phyloP scores from a whole-genome alignment of 2,329 filamentous ascomycete genomes.

The Trichoderma koningiopsis region DNA sequence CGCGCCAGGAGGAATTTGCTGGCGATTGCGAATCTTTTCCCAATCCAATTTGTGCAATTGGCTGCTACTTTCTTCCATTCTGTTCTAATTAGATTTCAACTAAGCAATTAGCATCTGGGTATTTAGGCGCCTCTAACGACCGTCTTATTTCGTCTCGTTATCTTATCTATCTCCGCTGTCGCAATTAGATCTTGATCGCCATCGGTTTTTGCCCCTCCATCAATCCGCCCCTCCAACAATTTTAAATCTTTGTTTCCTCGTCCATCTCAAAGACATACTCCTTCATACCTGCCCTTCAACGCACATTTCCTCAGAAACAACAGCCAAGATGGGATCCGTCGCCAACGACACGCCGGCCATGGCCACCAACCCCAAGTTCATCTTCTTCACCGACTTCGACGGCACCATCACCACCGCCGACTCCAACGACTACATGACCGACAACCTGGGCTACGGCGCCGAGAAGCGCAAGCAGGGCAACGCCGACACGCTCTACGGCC shows the following conservation, averaged over 20 bases:
- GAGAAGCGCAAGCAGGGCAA: slow-evolving; percentile 73
- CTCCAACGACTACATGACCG: slow-evolving; percentile 74
- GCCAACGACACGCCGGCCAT: slow-evolving; percentile 57
- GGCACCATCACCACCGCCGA: slow-evolving; percentile 83
- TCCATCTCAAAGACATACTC: background rate
- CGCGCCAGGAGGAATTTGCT: slow-evolving; percentile 5
- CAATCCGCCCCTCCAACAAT: slow-evolving; percentile 13
- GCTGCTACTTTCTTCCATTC: background rate
- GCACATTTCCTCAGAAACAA: background rate
- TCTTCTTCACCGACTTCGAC: slow-evolving; percentile 99
- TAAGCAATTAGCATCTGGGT: background rate
- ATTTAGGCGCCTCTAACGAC: background rate
- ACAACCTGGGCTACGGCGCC: slow-evolving; percentile 83
- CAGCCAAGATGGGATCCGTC: slow-evolving; percentile 46
- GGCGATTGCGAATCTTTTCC: background rate
- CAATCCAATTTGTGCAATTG: background rate
- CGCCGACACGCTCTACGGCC: slow-evolving; percentile 71
- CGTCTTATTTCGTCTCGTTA: background rate
- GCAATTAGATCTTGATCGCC: slow-evolving; percentile 11
- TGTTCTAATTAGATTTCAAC: background rate
- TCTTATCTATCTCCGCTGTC: background rate
- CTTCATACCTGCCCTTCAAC: background rate
- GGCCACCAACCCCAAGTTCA: slow-evolving; percentile 75
- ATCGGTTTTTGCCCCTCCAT: slow-evolving; percentile 23
- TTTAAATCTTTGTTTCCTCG: background rate